phyloP scores from a whole-genome alignment of 2,329 filamentous ascomycete genomes.

The Lecanicillium sp. region DNA sequence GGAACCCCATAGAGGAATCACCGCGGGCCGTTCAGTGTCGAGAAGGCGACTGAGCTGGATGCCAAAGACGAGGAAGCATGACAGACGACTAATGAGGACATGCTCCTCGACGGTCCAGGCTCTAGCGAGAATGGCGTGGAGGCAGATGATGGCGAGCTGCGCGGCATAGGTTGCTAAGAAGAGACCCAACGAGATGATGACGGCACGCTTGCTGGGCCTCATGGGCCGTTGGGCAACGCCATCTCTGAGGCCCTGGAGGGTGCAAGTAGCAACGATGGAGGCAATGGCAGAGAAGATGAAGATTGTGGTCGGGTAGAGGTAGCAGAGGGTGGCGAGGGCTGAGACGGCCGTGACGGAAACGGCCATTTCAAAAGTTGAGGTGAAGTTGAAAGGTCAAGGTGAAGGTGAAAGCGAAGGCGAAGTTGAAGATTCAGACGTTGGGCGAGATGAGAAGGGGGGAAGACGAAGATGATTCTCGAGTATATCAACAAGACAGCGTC shows the following conservation, averaged over 20 bases:
- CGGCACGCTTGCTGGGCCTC: conserved; percentile 18
- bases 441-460: background rate
- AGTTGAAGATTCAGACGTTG: too few species aligned
- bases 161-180: conserved; percentile 40
- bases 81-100: conserved; percentile 50
- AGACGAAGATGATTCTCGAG: too few species aligned
- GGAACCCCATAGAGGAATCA: conserved; percentile 59
- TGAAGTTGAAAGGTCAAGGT: background rate
- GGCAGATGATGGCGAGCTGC: conserved; percentile 38
- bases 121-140: conserved; percentile 28
- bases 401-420: too few species aligned
- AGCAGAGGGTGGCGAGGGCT: conserved; percentile 45
- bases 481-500: too few species aligned
- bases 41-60: conserved; percentile 51
- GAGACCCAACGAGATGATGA: conserved; percentile 38
- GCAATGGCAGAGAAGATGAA: conserved; percentile 53
- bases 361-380: conserved; percentile 10
- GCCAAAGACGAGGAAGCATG: conserved; percentile 59
- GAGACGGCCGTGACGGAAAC: conserved; percentile 19
- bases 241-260: conserved; percentile 39
- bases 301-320: conserved; percentile 50
- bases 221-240: conserved; percentile 12
- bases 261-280: conserved; percentile 45
- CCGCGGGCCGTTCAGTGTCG: conserved; percentile 45
- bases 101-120: conserved; percentile 41